Conservation (phyloP, 306 rosid genomes). For the Ceratonia siliqua region DNA sequence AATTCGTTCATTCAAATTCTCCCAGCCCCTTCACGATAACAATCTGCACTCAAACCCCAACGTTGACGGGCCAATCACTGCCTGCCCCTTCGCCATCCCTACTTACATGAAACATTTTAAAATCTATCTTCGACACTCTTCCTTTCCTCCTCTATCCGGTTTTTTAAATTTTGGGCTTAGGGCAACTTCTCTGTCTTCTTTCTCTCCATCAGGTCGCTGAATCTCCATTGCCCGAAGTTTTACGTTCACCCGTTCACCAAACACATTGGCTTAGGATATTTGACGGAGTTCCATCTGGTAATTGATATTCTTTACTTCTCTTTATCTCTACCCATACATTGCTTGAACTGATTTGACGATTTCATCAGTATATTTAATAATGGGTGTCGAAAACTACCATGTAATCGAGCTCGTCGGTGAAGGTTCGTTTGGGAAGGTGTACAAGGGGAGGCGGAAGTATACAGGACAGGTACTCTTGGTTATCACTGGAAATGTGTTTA, state of each 20-base stretch:
- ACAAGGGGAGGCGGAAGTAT: slow-evolving; percentile 85
- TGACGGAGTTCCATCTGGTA: background rate
- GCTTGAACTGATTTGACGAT: background rate
- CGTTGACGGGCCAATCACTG: too few relatives aligned
- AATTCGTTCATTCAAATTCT: too few relatives aligned
- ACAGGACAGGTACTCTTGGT: slow-evolving; percentile 72
- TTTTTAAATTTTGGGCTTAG: background rate
- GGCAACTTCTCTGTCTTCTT: background rate
- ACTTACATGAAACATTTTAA: slow-evolving; percentile 24
- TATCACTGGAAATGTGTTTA: background rate
- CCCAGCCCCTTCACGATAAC: too few relatives aligned
- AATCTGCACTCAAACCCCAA: too few relatives aligned
- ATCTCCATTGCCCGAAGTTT: background rate
- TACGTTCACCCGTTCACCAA: background rate
- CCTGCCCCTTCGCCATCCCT: too few relatives aligned
- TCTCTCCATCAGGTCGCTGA: background rate
- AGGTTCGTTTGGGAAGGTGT: slow-evolving; percentile 98
- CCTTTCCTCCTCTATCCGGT: background rate
- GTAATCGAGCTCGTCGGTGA: slow-evolving; percentile 97
- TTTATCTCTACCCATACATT: background rate
- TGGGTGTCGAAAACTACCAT: slow-evolving; percentile 95
- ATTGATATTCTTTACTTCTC: background rate
- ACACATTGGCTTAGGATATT: background rate
- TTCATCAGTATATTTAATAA: slow-evolving; percentile 27
- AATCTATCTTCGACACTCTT: slow-evolving; percentile 1